phyloP scores from a whole-genome alignment of 768 basidiomycete species.

The Boletus reticuloceps region DNA sequence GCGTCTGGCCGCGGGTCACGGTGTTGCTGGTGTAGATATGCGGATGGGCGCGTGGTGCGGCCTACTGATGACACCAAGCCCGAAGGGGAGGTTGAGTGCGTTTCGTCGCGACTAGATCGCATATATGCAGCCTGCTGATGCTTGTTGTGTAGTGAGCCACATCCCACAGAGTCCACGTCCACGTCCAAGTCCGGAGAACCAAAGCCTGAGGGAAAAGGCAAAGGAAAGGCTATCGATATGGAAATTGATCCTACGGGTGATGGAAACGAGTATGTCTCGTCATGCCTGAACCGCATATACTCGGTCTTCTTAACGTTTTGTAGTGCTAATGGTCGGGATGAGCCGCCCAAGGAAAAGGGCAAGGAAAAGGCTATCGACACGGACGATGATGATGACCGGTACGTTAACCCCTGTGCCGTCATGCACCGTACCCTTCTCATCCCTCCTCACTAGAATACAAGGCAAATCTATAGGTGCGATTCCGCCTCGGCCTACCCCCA shows the following conservation, averaged over 20 bases:
- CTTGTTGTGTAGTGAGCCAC: background rate
- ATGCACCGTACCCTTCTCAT: too few relatives aligned
- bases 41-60: background rate
- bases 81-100: background rate
- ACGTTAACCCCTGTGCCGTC: too few relatives aligned
- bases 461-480: too few relatives aligned
- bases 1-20: too few relatives aligned
- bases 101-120: background rate
- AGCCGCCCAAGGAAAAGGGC: background rate
- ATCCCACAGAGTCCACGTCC: background rate
- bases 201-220: background rate
- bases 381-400: background rate
- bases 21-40: background rate
- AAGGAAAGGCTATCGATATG: background rate
- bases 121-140: background rate
- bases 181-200: background rate
- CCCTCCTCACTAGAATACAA: too few relatives aligned
- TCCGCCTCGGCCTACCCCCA: background rate
- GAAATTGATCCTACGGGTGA: background rate
- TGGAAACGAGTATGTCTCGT: background rate
- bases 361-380: background rate
- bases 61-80: background rate
- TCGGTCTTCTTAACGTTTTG: too few relatives aligned
- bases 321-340: background rate
- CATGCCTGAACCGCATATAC: too few relatives aligned